Evolutionary conservation across 2,329 filamentous ascomycete species (phyloP).

Genomic region (Talaromyces sp.): DNA sequence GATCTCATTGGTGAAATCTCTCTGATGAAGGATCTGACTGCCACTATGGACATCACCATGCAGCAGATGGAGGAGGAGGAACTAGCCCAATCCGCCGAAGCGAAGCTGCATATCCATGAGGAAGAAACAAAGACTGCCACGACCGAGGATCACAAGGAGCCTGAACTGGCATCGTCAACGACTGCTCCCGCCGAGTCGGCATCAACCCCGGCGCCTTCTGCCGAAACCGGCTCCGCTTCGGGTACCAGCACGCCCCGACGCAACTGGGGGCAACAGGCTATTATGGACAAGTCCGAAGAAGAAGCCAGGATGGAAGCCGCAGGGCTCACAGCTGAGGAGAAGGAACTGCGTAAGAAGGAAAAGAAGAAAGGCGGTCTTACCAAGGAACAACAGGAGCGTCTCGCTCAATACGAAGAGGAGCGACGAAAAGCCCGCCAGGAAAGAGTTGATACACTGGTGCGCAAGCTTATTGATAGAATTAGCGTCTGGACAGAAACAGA

Average conservation of each 20-base stretch:
- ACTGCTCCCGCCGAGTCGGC: conserved; percentile 12
- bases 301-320: conserved; percentile 62
- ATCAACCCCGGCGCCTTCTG: conserved; percentile 18
- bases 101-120: conserved; percentile 44
- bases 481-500: conserved; percentile 97
- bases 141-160: background rate
- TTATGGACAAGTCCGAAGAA: conserved; percentile 85
- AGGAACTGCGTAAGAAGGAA: conserved; percentile 71
- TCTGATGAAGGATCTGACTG: conserved; percentile 96
- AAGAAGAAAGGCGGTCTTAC: conserved; percentile 84
- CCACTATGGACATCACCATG: conserved; percentile 97
- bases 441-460: conserved; percentile 75
- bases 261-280: conserved; percentile 71
- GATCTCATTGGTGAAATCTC: conserved; percentile 98
- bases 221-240: conserved; percentile 38
- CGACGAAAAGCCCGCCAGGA: conserved; percentile 79
- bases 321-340: conserved; percentile 67
- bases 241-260: conserved; percentile 47
- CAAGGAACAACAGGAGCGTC: conserved; percentile 89
- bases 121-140: conserved; percentile 38
- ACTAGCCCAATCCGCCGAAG: conserved; percentile 50
- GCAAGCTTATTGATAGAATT: conserved; percentile 84
- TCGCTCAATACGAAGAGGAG: conserved; percentile 84
- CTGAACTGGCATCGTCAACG: background rate
- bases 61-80: conserved; percentile 69